A percentile compares a stretch with the other conserved stretches of the same genome.
phyloP scores from a whole-genome alignment of 257 asterid genomes.

The Plantago elongata region DNA sequence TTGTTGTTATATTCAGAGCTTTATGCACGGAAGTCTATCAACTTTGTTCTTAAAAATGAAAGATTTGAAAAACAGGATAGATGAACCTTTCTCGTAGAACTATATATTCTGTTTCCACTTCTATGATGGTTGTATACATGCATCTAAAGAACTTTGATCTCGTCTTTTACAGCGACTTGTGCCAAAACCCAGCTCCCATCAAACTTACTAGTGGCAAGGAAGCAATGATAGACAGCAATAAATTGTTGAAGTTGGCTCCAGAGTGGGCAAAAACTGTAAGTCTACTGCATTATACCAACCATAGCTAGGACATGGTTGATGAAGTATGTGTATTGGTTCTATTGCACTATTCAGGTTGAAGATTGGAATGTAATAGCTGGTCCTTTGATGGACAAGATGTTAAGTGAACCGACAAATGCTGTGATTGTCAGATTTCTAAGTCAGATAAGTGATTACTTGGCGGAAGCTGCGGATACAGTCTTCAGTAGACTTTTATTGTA shows the following conservation, averaged over 20 bases:
- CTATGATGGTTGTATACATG: conserved; percentile 6
- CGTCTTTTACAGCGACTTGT: conserved; percentile 48
- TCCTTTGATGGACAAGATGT: conserved; percentile 69
- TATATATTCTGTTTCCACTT: not conserved
- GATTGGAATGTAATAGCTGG: conserved; percentile 59
- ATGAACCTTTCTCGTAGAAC: conserved; percentile 3
- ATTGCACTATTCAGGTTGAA: conserved; percentile 49
- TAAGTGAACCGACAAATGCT: conserved; percentile 82
- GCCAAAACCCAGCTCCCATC: conserved; percentile 39
- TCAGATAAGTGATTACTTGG: conserved; percentile 75
- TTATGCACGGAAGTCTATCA: conserved; percentile 1
- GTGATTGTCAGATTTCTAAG: conserved; percentile 72
- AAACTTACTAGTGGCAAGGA: conserved; percentile 28
- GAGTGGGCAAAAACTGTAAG: conserved; percentile 81
- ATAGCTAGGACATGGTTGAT: conserved; percentile 7
- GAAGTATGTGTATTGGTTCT: conserved; percentile 12
- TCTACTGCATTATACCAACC: conserved; percentile 16
- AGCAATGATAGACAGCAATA: conserved; percentile 44
- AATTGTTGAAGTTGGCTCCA: conserved; percentile 60
- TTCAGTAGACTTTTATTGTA: conserved; percentile 46
- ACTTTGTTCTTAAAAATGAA: not conserved
- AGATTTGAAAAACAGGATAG: not conserved
- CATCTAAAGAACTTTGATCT: conserved; percentile 14
- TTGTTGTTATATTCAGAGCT: conserved; percentile 9
- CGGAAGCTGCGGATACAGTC: conserved; percentile 57